Conservation (phyloP, 371 early-diverging fungal species). For the Vairimorpha necatrix region DNA sequence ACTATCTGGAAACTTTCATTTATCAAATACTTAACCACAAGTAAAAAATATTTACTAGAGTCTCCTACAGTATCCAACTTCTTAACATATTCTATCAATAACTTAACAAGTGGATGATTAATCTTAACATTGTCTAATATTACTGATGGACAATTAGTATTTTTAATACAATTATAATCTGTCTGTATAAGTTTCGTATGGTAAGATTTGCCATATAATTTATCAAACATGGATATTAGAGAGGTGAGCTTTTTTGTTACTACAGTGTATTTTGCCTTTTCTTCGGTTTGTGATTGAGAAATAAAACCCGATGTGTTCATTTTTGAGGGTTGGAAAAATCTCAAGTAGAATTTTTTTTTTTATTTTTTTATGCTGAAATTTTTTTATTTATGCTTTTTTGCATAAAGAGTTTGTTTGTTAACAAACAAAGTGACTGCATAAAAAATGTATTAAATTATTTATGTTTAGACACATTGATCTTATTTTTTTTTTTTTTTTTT, state of each 20-base stretch:
- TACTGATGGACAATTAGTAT: slow-evolving; percentile 42
- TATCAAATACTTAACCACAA: slow-evolving; percentile 51
- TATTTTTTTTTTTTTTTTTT: slow-evolving; percentile 2
- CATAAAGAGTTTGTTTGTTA: background rate
- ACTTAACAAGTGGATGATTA: slow-evolving; percentile 61
- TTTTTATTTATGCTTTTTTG: background rate
- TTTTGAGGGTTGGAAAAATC: background rate
- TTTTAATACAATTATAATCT: slow-evolving; percentile 25
- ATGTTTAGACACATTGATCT: background rate
- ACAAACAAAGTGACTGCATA: background rate
- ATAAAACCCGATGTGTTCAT: slow-evolving; percentile 18
- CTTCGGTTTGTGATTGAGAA: slow-evolving; percentile 36
- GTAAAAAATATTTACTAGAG: slow-evolving; percentile 57
- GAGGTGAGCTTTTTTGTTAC: slow-evolving; percentile 15
- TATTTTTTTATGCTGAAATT: background rate
- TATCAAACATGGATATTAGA: slow-evolving; percentile 11
- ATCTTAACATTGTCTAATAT: slow-evolving; percentile 58
- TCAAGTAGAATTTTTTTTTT: background rate
- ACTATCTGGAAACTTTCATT: slow-evolving; percentile 39
- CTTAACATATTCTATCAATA: slow-evolving; percentile 56
- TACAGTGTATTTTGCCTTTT: slow-evolving; percentile 26
- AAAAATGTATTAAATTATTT: background rate
- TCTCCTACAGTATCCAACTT: slow-evolving; percentile 58
- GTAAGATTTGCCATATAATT: slow-evolving; percentile 28
- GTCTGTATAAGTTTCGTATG: slow-evolving; percentile 29